phyloP scores from a whole-genome alignment of 2,329 filamentous ascomycete genomes.

The Phyllosticta capitalensis region DNA sequence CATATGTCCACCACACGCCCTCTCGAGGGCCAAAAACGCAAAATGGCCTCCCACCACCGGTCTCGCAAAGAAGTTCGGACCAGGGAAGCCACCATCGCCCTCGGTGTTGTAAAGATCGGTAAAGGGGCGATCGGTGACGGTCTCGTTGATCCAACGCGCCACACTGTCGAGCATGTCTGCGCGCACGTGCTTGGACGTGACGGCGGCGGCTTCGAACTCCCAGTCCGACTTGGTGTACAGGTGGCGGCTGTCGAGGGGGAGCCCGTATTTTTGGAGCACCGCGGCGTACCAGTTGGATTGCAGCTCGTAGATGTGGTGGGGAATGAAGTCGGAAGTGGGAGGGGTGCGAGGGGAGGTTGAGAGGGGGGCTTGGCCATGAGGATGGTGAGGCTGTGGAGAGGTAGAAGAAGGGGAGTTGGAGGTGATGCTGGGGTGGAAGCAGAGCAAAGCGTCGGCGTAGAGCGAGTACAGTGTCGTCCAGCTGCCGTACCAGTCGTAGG shows the following conservation, averaged over 20 bases:
- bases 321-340: slow-evolving; percentile 51
- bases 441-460: slow-evolving; percentile 70
- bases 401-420: slow-evolving; percentile 16
- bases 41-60: slow-evolving; percentile 83
- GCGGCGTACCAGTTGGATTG: slow-evolving; percentile 74
- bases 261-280: slow-evolving; percentile 70
- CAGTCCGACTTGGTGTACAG: slow-evolving; percentile 84
- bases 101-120: slow-evolving; percentile 80
- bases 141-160: slow-evolving; percentile 77
- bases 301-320: slow-evolving; percentile 63
- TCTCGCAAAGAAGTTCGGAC: slow-evolving; percentile 66
- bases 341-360: slow-evolving; percentile 15
- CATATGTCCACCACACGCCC: slow-evolving; percentile 56
- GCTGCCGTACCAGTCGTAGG: slow-evolving; percentile 70
- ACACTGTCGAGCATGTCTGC: slow-evolving; percentile 64
- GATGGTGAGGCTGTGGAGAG: slow-evolving; percentile 17
- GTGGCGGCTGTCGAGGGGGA: slow-evolving; percentile 74
- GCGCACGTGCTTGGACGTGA: slow-evolving; percentile 59
- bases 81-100: slow-evolving; percentile 64
- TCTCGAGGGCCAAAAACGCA: slow-evolving; percentile 70
- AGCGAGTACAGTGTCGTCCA: slow-evolving; percentile 84
- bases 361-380: slow-evolving; percentile 49
- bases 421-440: slow-evolving; percentile 58
- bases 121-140: slow-evolving; percentile 61
- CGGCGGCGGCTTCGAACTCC: slow-evolving; percentile 81